phyloP scores from a whole-genome alignment of 1,139 yeast genomes.

The Kluyveromyces sp. region DNA sequence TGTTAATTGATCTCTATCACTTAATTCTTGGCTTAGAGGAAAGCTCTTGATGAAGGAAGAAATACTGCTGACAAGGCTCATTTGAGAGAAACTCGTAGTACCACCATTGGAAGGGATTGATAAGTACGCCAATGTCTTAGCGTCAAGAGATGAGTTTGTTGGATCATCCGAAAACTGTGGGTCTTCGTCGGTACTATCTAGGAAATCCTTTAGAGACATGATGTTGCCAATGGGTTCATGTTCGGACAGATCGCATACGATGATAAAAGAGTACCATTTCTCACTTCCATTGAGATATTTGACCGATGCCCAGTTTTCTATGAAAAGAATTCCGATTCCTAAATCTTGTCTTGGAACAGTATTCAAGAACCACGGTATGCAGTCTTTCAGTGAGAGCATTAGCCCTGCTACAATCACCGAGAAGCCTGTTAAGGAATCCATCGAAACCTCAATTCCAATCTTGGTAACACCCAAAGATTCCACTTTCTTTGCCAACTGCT shows the following conservation, averaged over 20 bases:
- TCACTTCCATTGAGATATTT: slow-evolving; percentile 23
- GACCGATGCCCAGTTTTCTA: slow-evolving; percentile 26
- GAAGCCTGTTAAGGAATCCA: slow-evolving; percentile 29
- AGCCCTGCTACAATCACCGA: slow-evolving; percentile 30
- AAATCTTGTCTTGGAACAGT: slow-evolving; percentile 30
- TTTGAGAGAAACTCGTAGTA: slow-evolving; percentile 43
- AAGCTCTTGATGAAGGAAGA: slow-evolving; percentile 57
- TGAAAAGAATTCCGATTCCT: slow-evolving; percentile 29
- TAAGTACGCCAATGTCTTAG: slow-evolving; percentile 22
- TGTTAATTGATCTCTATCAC: slow-evolving; percentile 38
- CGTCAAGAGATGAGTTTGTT: slow-evolving; percentile 33
- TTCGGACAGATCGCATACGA: slow-evolving; percentile 28
- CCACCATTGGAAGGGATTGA: slow-evolving; percentile 17
- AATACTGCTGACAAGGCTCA: slow-evolving; percentile 55
- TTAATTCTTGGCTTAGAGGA: slow-evolving; percentile 42
- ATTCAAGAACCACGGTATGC: slow-evolving; percentile 28
- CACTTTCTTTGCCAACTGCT: slow-evolving; percentile 13
- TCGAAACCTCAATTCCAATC: slow-evolving; percentile 30
- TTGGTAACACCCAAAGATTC: slow-evolving; percentile 13
- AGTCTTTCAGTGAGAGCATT: slow-evolving; percentile 21
- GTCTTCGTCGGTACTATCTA: slow-evolving; percentile 13
- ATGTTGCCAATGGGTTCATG: slow-evolving; percentile 12
- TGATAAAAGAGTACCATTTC: slow-evolving; percentile 29
- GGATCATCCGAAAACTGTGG: slow-evolving; percentile 32
- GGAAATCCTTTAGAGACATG: slow-evolving; percentile 27